Evolutionary conservation across 1,284 basidiomycete species (phyloP).

Genomic region (Taiwanofungus camphoratus): DNA sequence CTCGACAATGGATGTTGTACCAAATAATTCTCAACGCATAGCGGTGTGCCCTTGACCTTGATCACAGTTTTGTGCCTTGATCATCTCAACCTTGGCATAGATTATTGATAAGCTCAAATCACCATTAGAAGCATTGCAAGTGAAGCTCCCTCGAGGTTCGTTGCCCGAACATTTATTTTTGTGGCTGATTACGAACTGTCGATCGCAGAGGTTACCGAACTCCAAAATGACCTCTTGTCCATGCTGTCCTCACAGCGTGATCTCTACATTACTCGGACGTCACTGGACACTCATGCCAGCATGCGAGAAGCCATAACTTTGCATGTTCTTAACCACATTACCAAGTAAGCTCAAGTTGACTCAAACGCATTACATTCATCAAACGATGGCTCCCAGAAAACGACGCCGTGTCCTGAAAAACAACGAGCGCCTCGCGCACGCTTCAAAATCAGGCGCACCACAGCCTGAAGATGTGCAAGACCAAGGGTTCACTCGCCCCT

Average conservation of each 20-base stretch:
- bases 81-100: constrained; percentile 30
- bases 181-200: constrained; percentile 8
- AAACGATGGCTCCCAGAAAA: constrained; percentile 51
- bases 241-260: constrained; percentile 67
- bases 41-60: constrained; percentile 12
- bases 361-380: neutral
- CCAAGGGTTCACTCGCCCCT: constrained; percentile 97
- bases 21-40: constrained; percentile 11
- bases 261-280: constrained; percentile 62
- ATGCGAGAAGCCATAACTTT: constrained; percentile 66
- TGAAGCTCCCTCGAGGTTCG: constrained; percentile 48
- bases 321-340: constrained; percentile 81
- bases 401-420: constrained; percentile 91
- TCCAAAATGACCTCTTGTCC: constrained; percentile 64
- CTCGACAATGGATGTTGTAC: constrained; percentile 19
- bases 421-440: constrained; percentile 81
- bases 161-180: constrained; percentile 4
- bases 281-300: constrained; percentile 45
- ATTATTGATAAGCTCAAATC: constrained; percentile 54
- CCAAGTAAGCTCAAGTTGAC: constrained; percentile 50
- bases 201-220: constrained; percentile 41
- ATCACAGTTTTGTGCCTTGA: neutral
- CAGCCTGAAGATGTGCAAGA: constrained; percentile 79
- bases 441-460: constrained; percentile 48
- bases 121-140: constrained; percentile 49